Evolutionary conservation across 164 flowering plant genomes (phyloP).

Genomic region (Stephania japonica): DNA sequence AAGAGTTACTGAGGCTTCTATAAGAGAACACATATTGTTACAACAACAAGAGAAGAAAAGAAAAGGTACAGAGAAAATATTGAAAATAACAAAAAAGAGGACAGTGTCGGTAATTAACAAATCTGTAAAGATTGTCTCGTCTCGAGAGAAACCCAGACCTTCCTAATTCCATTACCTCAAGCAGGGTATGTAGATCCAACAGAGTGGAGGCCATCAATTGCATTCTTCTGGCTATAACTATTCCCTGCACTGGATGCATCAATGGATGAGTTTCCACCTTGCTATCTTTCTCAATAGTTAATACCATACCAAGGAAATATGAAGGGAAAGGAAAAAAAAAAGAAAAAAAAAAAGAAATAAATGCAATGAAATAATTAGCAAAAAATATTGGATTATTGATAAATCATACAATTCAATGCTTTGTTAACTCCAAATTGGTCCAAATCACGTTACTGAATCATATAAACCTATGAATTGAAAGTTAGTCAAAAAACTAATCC

Average conservation of each 20-base stretch:
- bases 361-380: background rate
- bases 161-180: constrained; percentile 19
- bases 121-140: background rate
- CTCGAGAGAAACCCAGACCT: background rate
- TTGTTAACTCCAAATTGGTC: too few relatives aligned
- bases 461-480: too few relatives aligned
- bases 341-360: background rate
- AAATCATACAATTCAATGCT: too few relatives aligned
- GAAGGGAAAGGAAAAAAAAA: background rate
- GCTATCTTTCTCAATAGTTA: background rate
- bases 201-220: constrained; percentile 18
- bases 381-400: too few relatives aligned
- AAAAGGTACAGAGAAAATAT: background rate
- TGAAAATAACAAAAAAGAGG: background rate
- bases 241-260: constrained; percentile 28
- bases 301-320: background rate
- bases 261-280: constrained; percentile 12
- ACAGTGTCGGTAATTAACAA: background rate
- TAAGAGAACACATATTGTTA: background rate
- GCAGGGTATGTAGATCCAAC: constrained; percentile 26
- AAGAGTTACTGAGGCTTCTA: background rate
- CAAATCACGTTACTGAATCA: too few relatives aligned
- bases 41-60: background rate
- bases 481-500: too few relatives aligned
- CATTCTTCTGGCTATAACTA: constrained; percentile 24